phyloP scores from a whole-genome alignment of 2,329 filamentous ascomycete genomes.

The Fonsecaea pugnacius region DNA sequence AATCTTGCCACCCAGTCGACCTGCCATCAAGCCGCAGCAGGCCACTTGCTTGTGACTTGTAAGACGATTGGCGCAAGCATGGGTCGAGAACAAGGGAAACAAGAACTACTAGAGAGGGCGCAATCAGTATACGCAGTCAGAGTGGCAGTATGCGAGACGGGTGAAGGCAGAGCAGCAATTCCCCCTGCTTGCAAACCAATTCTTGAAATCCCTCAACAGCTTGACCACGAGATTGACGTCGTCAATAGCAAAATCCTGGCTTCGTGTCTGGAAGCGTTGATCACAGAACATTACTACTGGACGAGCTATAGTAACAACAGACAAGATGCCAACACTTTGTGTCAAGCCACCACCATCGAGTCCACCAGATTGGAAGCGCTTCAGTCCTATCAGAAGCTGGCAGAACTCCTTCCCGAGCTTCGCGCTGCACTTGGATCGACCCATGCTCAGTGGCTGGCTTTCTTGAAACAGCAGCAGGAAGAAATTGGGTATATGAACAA shows the following conservation, averaged over 20 bases:
- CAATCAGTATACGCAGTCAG: slow-evolving; percentile 65
- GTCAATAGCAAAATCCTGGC: slow-evolving; percentile 44
- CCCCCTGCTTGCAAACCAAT: slow-evolving; percentile 59
- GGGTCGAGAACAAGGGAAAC: slow-evolving; percentile 35
- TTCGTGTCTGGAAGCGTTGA: slow-evolving; percentile 59
- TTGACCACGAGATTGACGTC: slow-evolving; percentile 32
- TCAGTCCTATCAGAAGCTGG: slow-evolving; percentile 31
- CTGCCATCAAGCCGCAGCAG: slow-evolving; percentile 31
- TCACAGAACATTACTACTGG: slow-evolving; percentile 63
- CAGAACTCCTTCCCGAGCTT: slow-evolving; percentile 31
- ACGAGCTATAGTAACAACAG: slow-evolving; percentile 67
- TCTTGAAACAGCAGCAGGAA: slow-evolving; percentile 29
- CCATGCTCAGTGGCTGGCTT: slow-evolving; percentile 27
- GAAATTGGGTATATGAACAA: slow-evolving; percentile 16
- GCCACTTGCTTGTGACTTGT: slow-evolving; percentile 30
- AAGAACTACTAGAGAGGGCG: slow-evolving; percentile 48
- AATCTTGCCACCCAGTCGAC: slow-evolving; percentile 30
- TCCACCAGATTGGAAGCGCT: slow-evolving; percentile 30
- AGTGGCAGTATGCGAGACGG: slow-evolving; percentile 66
- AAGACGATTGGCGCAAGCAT: slow-evolving; percentile 25
- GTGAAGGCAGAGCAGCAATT: slow-evolving; percentile 55
- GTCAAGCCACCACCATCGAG: slow-evolving; percentile 57
- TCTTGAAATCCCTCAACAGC: slow-evolving; percentile 37
- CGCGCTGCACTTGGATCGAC: slow-evolving; percentile 21
- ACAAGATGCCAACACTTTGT: slow-evolving; percentile 66